phyloP scores from a whole-genome alignment of 805 yeast genomes.

The Hanseniaspora lindneri region DNA sequence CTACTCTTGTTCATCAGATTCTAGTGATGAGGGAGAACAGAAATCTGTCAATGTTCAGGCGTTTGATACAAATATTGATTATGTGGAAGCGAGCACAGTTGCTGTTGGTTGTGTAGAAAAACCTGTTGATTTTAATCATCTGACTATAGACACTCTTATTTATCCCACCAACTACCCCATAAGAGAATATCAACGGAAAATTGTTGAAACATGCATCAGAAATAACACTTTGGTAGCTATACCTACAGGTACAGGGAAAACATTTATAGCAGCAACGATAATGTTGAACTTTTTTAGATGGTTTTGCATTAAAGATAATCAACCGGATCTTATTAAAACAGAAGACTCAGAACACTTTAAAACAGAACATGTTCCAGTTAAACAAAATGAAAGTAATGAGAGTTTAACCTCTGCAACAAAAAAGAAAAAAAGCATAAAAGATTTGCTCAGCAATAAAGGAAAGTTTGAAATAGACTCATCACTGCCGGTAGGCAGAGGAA shows the following conservation, averaged over 20 bases:
- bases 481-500: slow-evolving; percentile 32
- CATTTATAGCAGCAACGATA: slow-evolving; percentile 87
- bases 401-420: neutral
- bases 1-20: slow-evolving; percentile 5
- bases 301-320: slow-evolving; percentile 31
- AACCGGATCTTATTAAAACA: slow-evolving; percentile 1
- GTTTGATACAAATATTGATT: neutral
- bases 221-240: slow-evolving; percentile 74
- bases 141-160: slow-evolving; percentile 34
- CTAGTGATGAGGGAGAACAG: neutral
- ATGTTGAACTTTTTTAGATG: slow-evolving; percentile 83
- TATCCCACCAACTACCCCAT: slow-evolving; percentile 79
- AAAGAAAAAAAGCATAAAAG: slow-evolving; percentile 11
- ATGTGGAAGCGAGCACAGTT: neutral
- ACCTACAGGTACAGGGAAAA: slow-evolving; percentile 96
- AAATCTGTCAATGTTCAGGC: too few species aligned
- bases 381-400: too few species aligned
- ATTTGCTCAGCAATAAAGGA: slow-evolving; percentile 4
- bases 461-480: slow-evolving; percentile 28
- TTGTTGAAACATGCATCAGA: slow-evolving; percentile 59
- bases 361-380: too few species aligned
- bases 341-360: neutral
- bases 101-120: slow-evolving; percentile 1
- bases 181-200: slow-evolving; percentile 80
- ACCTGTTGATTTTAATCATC: slow-evolving; percentile 9